Evolutionary conservation across 148 eudicot genomes (phyloP), one percentile per base, ranked within the genome.

Genomic region (Chenopodium quinoa): DNA sequence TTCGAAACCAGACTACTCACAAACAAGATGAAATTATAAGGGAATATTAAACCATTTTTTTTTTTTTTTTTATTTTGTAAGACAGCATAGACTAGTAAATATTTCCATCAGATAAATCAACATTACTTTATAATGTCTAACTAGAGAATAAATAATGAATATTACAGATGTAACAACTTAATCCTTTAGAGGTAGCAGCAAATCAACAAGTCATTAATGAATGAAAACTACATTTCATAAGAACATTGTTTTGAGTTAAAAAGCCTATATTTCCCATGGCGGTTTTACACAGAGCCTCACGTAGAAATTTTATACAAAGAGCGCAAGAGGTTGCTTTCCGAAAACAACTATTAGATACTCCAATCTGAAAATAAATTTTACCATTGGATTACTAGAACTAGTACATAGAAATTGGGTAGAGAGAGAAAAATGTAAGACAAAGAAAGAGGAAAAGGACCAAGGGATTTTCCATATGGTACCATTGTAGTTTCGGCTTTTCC

Each of bases 1-100:
- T 90, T 94, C 99, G 89, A 96, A 96, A 73, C 99, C 99, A 64
- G 98, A 96, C 98, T 96, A 94, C 83, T 71, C 83, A 60, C 23
- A 71, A 81, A 73, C 72, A 23, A 29, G 34, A 66, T 32, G 32
- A 64, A 32, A 31, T 20, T 31, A 67, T 48, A 4, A 56, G 71
- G 78, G 14, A 79, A 50, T 48, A 1, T 25, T 52, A 27, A 50
- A 17, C 11, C 9, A 27, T 5, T 40, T 40, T 5, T 40, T 6
- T 4, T 5, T 37, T 32, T 5, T 40, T 40, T 40, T 40, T 27
- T 40, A 40, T 40, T 40, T 7, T 40, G 44, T 40, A 23, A 7
- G 69, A 65, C 20, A 65, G 69, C 69, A n/a, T 22, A 65, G 22
- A 25, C 8, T 65, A 65, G 31, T n/a, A 5, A 65, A 29, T 65